Evolutionary conservation across 345 rosid genomes (phyloP).

Genomic region (Pelargonium nanum): DNA sequence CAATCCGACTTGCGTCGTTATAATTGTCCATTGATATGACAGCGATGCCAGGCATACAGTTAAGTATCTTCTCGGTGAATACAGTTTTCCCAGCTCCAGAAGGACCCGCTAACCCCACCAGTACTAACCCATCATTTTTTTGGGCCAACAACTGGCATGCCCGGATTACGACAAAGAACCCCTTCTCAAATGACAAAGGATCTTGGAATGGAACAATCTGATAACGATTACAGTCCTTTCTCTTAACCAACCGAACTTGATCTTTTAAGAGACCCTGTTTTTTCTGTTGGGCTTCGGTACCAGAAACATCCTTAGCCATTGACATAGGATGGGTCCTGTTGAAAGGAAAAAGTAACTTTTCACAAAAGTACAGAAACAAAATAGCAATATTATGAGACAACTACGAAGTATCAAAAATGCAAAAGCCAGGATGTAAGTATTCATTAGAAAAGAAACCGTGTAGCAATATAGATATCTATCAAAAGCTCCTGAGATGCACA

Average conservation of each 20-base stretch:
- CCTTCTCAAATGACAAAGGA: constrained; percentile 78
- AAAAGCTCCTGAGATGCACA: too few relatives aligned
- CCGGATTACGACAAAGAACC: constrained; percentile 78
- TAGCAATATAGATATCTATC: too few relatives aligned
- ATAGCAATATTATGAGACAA: neutral
- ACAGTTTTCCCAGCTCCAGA: constrained; percentile 99
- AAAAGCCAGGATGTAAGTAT: too few relatives aligned
- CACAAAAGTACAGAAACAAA: too few relatives aligned
- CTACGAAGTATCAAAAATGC: too few relatives aligned
- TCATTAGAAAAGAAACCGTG: too few relatives aligned
- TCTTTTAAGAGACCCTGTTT: constrained; percentile 72
- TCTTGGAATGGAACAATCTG: constrained; percentile 69
- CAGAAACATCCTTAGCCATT: constrained; percentile 48
- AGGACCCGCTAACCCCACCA: constrained; percentile 94
- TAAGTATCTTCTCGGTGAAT: constrained; percentile 81
- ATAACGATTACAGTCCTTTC: constrained; percentile 55
- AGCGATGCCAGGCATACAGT: constrained; percentile 78
- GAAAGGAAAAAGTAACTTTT: neutral
- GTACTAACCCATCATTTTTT: constrained; percentile 70
- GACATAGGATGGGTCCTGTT: neutral
- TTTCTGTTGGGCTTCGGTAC: constrained; percentile 46
- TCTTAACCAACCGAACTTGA: constrained; percentile 66
- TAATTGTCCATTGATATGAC: constrained; percentile 93
- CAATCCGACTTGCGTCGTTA: constrained; percentile 79
- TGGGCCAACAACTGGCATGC: constrained; percentile 86